These are phyloP conservation scores for Colletotrichum lupini DNA, from an alignment of 2,329 filamentous ascomycete species.

Conservation along the genomic window DNA sequence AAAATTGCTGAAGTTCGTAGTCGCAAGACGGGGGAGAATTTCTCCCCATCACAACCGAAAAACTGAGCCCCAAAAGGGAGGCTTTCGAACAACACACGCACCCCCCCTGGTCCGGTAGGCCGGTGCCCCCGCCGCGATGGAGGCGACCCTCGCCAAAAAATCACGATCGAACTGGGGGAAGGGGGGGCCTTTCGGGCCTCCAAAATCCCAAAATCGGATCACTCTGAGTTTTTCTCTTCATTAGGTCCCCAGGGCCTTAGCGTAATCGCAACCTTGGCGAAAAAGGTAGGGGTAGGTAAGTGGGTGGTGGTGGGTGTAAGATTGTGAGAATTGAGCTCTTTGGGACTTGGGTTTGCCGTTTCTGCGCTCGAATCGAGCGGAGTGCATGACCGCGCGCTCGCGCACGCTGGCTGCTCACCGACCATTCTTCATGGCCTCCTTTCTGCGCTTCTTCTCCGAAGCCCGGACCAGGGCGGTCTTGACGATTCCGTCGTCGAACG, in stretches of 20 bases:
- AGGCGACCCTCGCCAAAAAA: neutral
- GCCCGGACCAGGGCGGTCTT: conserved; percentile 73
- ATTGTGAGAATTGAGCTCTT: neutral
- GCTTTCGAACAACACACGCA: neutral
- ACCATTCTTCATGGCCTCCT: conserved; percentile 65
- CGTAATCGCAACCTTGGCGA: neutral
- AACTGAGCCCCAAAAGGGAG: neutral
- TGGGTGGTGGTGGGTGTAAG: neutral
- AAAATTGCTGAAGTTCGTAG: neutral
- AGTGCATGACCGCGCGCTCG: neutral
- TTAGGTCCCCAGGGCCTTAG: neutral
- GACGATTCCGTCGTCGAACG: conserved; percentile 88
- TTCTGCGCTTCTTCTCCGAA: conserved; percentile 69
- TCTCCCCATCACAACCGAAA: neutral
- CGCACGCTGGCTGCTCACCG: conserved; percentile 43
- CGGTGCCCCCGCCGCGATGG: neutral
- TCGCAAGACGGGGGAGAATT: neutral
- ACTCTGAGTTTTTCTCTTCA: neutral
- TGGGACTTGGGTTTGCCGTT: too few species aligned
- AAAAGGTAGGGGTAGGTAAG: neutral
- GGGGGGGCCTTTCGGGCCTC: neutral
- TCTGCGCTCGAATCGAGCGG: neutral
- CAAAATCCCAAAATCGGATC: neutral
- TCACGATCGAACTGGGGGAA: neutral
- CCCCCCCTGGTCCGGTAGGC: neutral